Conservation (phyloP, 2,329 filamentous ascomycete genomes). For the Ambrosiella xylebori region DNA sequence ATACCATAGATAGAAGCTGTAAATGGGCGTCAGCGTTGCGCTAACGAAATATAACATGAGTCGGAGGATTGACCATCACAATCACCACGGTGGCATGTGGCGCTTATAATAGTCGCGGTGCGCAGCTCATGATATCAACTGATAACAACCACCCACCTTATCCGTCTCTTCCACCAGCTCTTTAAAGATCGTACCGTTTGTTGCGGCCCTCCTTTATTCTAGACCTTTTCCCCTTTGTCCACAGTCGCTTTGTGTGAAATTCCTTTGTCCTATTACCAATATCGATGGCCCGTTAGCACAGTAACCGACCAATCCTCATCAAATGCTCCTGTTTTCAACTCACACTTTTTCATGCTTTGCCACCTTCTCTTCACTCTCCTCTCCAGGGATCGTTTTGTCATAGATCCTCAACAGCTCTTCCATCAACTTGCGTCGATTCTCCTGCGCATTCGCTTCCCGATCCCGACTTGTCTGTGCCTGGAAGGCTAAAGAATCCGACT, state of each 20-base stretch:
- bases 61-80: no score
- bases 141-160: no score
- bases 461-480: conserved; percentile 38
- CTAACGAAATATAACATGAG: no score
- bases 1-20: no score
- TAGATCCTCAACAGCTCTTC: conserved; percentile 34
- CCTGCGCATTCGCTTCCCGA: conserved; percentile 32
- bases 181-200: not conserved
- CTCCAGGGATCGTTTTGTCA: conserved; percentile 27
- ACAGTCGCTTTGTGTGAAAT: conserved; percentile 29
- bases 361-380: conserved; percentile 28
- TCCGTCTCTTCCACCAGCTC: not conserved
- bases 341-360: conserved; percentile 33
- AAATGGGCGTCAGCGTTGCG: no score
- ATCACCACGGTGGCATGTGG: no score
- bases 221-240: conserved; percentile 31
- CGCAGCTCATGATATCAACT: no score
- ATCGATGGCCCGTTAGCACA: not conserved
- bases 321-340: conserved; percentile 14
- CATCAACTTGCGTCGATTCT: conserved; percentile 33
- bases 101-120: no score
- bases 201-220: conserved; percentile 31
- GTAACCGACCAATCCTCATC: not conserved
- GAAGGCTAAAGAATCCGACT: conserved; percentile 35
- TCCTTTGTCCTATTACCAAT: conserved; percentile 25